These are phyloP conservation scores for Cotoneaster glaucophyllus DNA, from an alignment of 306 rosid species.

Conservation along the genomic window DNA sequence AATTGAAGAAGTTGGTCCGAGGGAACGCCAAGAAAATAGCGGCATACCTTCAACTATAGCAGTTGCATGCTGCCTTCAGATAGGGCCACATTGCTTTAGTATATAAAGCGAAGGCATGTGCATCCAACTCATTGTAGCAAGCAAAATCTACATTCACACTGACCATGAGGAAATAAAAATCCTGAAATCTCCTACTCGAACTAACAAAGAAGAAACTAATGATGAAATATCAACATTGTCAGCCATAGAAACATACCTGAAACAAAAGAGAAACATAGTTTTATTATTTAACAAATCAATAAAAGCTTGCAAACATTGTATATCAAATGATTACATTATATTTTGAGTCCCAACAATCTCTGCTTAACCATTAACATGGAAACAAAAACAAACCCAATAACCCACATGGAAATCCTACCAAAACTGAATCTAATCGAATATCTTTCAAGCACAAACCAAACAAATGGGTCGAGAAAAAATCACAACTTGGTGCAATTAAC, in stretches of 20 bases:
- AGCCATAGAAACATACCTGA: constrained; percentile 76
- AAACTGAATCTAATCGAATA: background rate
- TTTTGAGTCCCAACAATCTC: background rate
- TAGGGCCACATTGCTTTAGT: constrained; percentile 70
- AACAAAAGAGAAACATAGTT: constrained; percentile 1
- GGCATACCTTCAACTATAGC: accelerated
- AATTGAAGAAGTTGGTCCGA: too few species aligned
- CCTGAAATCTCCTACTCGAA: constrained; percentile 62
- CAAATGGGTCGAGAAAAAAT: background rate
- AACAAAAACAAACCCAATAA: background rate
- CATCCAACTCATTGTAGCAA: constrained; percentile 36
- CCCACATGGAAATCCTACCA: background rate
- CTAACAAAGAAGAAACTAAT: constrained; percentile 47
- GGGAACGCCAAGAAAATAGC: too few species aligned
- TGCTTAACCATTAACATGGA: background rate
- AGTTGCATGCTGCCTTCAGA: too few species aligned
- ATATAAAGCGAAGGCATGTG: constrained; percentile 24
- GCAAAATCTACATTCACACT: constrained; percentile 43
- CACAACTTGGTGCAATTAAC: background rate
- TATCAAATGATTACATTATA: background rate
- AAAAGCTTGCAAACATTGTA: background rate
- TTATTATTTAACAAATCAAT: background rate
- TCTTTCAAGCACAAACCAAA: background rate
- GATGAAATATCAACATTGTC: constrained; percentile 65
- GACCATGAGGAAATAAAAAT: constrained; percentile 66